Evolutionary conservation across 192 early-diverging fungal species (phyloP), one percentile per base, ranked within the genome.

Genomic region (Mortierella hygrophila): DNA sequence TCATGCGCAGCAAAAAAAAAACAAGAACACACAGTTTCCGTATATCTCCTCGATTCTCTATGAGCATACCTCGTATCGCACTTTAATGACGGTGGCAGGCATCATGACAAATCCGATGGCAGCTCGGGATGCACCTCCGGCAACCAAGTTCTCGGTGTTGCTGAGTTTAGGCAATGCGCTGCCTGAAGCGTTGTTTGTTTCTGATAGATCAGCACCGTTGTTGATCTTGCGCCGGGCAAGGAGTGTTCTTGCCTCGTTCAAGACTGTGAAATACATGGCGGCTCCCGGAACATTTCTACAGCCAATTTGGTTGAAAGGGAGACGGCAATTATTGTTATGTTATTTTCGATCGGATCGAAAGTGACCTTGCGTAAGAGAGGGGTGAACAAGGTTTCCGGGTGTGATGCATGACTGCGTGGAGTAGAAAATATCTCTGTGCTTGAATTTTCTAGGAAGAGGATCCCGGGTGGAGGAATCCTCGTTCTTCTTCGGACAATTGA

Each of bases 41-140:
- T 38, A 7, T 16, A 32, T 46, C 60, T 72, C 18, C 41, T 69
- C 13, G 26, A 8, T 40, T 52, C 47, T 21, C 18, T 52, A 20
- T 16, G 52, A 35, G 70, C 77, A 63, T 88, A 95, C 95, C 92
- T 98, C 97, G 76, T 93, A 97, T 72, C 96, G 91, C 49, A 97
- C 94, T 90, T 99, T 99, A 72, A 99, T 91, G 46, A 98, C 94
- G 0, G 97, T 96, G n/a, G 96, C 93, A 0, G 97, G 97, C 97
- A 99, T 99, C 90, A 98, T 91, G 0, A 97, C 73, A 76, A 97
- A 94, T 9, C 97, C 97, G 35, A 96, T 93, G 13, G 95, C 80
- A 15, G 92, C 94, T 54, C 95, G 87, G 29, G 96, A 94, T 40
- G 92, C 88, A 21, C 93, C 92, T 29, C 96, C 96, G 2, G 94